Evolutionary conservation across 768 basidiomycete species (phyloP), one percentile per base, ranked within the genome.

Genomic region (Boletus pseudo-olivaceus): DNA sequence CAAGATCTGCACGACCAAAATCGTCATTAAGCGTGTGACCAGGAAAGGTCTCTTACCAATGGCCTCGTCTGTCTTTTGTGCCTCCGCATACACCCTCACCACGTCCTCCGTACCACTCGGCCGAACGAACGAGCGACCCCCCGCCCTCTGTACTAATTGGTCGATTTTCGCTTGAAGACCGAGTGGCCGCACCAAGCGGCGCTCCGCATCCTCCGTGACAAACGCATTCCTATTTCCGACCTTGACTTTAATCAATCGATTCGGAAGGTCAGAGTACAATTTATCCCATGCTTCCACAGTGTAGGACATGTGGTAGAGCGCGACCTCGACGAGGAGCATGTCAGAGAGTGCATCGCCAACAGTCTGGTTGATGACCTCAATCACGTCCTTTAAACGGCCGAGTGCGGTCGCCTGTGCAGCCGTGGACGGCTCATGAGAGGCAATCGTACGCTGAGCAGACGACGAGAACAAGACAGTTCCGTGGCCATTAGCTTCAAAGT

Each of bases 401-500:
- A 93, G 78, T 42, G 90, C 88, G 19, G 85, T 89, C 19, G 82
- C 83, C 62, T 96, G 92, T 10, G 89, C 88, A 20, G 90, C 85
- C 2, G 91, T 91, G 38, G 83, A 81, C 2, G 96, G 88, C 59
- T 88, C 76, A 64, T 90, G 76, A 23, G 74, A 72, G 30, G 74
- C 63, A 38, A 99, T 76, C 42, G 70, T 79, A 23, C 82, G 75
- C 52, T 87, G 78, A 4, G 93, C 88, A 19, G 79, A 69, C 7
- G 79, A 81, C 12, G 97, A 98, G 75, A 99, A 98, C 51, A 98
- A 72, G 44, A 98, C 93, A 3, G 97, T 99, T 32, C 97, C 97
- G 63, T 99, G 97, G 3, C 97, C 97, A 68, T 99, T 99, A 33
- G 97, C 97, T 71, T 99, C 97, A 64, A 99, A 99, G 74, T 99